A percentile compares a stretch with the other conserved stretches of the same genome.
Conservation (phyloP, 768 basidiomycete species). For the Nidularia pulvinata region DNA sequence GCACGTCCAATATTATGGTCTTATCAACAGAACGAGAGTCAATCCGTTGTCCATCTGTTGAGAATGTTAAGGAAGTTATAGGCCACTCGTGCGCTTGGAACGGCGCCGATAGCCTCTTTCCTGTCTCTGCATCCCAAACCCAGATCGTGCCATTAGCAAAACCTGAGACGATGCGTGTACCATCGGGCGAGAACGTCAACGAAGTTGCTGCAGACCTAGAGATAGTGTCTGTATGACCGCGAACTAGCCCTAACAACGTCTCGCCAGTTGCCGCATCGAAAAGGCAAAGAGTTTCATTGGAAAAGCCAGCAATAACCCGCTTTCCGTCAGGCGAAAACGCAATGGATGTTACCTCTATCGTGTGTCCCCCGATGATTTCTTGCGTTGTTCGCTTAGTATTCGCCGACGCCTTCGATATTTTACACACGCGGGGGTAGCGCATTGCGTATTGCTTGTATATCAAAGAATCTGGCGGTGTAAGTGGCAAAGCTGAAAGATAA, state of each 20-base stretch:
- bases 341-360: neutral
- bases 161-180: slow-evolving; percentile 9
- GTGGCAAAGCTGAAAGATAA: slow-evolving; percentile 1
- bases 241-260: neutral
- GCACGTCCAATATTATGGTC: slow-evolving; percentile 3
- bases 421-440: neutral
- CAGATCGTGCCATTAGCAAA: slow-evolving; percentile 1
- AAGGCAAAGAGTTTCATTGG: neutral
- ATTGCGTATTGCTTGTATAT: neutral
- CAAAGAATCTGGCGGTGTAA: slow-evolving; percentile 1
- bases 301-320: neutral
- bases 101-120: neutral
- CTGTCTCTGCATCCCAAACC: neutral
- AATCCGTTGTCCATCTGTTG: slow-evolving; percentile 16
- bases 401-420: slow-evolving; percentile 5
- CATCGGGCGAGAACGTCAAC: neutral
- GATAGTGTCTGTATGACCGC: neutral
- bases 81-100: slow-evolving; percentile 13
- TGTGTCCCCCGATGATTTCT: neutral
- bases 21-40: slow-evolving; percentile 6
- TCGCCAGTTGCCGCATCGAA: neutral
- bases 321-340: neutral
- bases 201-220: neutral
- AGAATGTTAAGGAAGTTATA: slow-evolving; percentile 14
- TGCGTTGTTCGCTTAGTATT: neutral